phyloP scores from a whole-genome alignment of 2,329 filamentous ascomycete genomes.

The Sporothrix curviconia region DNA sequence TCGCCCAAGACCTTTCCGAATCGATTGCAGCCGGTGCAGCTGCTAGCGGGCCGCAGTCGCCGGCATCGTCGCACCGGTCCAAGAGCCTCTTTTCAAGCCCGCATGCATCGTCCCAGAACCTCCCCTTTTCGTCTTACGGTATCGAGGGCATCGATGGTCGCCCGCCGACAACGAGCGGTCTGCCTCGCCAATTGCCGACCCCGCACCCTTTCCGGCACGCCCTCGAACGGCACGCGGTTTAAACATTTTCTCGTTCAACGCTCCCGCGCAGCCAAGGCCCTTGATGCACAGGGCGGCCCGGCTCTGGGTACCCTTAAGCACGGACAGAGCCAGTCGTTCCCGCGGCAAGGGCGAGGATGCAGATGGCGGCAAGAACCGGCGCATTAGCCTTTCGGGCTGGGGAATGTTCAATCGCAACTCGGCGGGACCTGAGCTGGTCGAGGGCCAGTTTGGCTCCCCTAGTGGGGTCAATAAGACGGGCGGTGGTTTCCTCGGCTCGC shows the following conservation, averaged over 20 bases:
- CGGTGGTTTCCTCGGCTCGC: conserved; percentile 35
- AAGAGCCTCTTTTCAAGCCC: conserved; percentile 55
- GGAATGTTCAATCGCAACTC: conserved; percentile 50
- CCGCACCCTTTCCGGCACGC: conserved; percentile 16
- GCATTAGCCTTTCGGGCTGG: conserved; percentile 55
- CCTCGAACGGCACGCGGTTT: conserved; percentile 35
- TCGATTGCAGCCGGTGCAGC: not conserved
- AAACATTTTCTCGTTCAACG: conserved; percentile 54
- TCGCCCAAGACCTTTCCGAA: conserved; percentile 6
- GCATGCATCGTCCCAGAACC: conserved; percentile 52
- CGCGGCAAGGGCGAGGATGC: conserved; percentile 52
- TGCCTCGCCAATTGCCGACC: conserved; percentile 36
- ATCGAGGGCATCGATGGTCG: conserved; percentile 40
- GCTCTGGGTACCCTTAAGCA: conserved; percentile 62
- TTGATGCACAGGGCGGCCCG: conserved; percentile 55
- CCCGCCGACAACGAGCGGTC: conserved; percentile 31
- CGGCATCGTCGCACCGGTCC: conserved; percentile 52
- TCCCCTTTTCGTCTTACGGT: conserved; percentile 46
- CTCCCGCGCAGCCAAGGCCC: conserved; percentile 54
- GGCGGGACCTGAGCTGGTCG: conserved; percentile 38
- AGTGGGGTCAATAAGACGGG: conserved; percentile 25
- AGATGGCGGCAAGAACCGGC: conserved; percentile 47
- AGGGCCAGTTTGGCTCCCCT: conserved; percentile 23
- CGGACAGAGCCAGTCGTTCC: conserved; percentile 72
- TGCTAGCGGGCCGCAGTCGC: conserved; percentile 53